Percentiles rank a stretch among this genome's conserved stretches.
phyloP scores from a whole-genome alignment of 257 asterid species.

The Paulownia fortunei region DNA sequence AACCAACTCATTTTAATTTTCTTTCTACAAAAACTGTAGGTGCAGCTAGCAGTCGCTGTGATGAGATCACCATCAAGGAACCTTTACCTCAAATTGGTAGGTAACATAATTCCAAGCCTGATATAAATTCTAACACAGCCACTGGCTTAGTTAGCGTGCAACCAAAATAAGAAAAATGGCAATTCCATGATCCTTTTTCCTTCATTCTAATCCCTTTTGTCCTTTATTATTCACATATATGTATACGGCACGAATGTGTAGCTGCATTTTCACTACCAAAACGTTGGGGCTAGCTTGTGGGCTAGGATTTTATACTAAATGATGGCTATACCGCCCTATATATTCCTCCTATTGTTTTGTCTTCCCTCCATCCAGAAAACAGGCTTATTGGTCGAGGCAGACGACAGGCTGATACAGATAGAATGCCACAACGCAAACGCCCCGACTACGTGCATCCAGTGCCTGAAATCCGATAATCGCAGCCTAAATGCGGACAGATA shows the following conservation, averaged over 20 bases:
- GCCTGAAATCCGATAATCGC: constrained; percentile 23
- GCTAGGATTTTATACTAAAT: background rate
- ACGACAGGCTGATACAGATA: constrained; percentile 1
- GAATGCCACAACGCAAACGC: constrained; percentile 23
- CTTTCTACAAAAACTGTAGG: background rate
- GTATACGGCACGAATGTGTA: too few relatives aligned
- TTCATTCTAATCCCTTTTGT: background rate
- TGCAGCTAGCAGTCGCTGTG: too few relatives aligned
- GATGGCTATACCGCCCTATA: background rate
- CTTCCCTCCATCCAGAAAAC: background rate
- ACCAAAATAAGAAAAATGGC: background rate
- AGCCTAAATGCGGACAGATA: constrained; percentile 18
- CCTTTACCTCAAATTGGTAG: background rate
- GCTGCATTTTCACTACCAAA: too few relatives aligned
- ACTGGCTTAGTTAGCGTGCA: background rate
- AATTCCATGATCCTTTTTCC: background rate
- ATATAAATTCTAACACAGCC: background rate
- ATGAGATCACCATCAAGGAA: background rate
- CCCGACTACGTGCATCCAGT: constrained; percentile 18
- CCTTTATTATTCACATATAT: background rate
- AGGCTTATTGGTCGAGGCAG: background rate
- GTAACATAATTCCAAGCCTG: background rate
- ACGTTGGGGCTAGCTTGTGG: too few relatives aligned
- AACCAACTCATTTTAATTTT: background rate
- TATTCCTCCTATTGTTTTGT: constrained; percentile 8